These are phyloP conservation scores for Penicillium frequentans DNA, from an alignment of 2,329 filamentous ascomycete species.

Conservation along the genomic window DNA sequence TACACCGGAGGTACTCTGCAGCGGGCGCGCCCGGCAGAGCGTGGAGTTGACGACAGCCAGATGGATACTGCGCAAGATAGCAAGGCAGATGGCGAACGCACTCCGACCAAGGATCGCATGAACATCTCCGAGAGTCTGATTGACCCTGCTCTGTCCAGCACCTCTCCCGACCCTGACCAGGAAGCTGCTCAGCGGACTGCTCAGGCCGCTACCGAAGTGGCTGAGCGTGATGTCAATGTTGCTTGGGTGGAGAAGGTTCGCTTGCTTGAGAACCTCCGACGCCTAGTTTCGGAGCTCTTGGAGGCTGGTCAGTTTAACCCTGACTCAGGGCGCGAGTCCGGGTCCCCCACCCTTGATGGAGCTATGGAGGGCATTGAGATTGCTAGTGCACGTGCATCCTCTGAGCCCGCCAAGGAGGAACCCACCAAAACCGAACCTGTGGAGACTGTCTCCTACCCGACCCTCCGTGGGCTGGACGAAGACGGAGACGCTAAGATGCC, in stretches of 20 bases:
- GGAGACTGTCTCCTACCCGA: conserved; percentile 34
- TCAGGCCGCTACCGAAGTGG: conserved; percentile 40
- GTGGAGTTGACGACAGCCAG: conserved; percentile 29
- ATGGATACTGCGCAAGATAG: conserved; percentile 39
- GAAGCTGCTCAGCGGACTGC: conserved; percentile 36
- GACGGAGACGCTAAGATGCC: conserved; percentile 40
- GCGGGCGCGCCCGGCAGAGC: conserved; percentile 48
- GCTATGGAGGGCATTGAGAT: conserved; percentile 38
- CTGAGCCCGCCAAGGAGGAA: conserved; percentile 42
- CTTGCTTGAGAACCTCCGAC: conserved; percentile 61
- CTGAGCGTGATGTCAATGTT: conserved; percentile 45
- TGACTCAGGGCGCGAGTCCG: conserved; percentile 14
- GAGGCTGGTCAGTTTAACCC: conserved; percentile 52
- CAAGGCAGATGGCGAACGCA: conserved; percentile 33
- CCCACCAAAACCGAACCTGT: conserved; percentile 24
- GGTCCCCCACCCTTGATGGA: conserved; percentile 18
- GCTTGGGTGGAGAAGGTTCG: conserved; percentile 66
- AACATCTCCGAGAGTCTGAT: conserved; percentile 41
- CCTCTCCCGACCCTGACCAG: conserved; percentile 29
- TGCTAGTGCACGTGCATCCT: conserved; percentile 35
- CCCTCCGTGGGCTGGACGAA: conserved; percentile 32
- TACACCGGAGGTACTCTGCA: conserved; percentile 64
- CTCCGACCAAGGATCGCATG: conserved; percentile 31
- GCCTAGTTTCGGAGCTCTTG: conserved; percentile 57
- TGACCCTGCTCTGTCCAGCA: conserved; percentile 42